Base-by-base conservation (phyloP, 1,139 yeast species). In the Kodamaea derodonti region DNA sequence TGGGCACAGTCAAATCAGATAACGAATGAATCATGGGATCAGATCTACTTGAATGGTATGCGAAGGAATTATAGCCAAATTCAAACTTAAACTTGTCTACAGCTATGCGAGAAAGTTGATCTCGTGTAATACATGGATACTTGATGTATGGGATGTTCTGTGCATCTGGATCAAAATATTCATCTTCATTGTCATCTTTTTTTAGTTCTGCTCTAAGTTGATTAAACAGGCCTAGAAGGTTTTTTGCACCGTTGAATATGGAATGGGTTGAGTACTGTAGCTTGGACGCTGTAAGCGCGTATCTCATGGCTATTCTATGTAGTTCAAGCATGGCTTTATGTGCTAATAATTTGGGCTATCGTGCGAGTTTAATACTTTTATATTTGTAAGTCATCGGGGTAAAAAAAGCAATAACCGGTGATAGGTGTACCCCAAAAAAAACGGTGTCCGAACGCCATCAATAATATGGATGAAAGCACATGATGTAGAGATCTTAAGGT, bases 1-100 rank as follows among this genome's bases (percentile, higher is more conserved):
- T 56, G 0, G 75, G 73, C 37, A 72, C 79, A 12, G 77, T 65
- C 41, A 75, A 57, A 43, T 75, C 81, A 36, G 75, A 65, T 24
- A 75, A 51, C 3, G 79, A 72, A 40, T 66, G 73, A 25, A 75
- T 68, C 30, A 65, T 57, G 0, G 80, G 74, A 24, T 53, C 55
- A 4, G 60, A 46, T 24, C 52, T 46, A 8, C 53, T 49, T 13
- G 75, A 69, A 50, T 75, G 80, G 48, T 70, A 74, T 6, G 73
- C 78, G 43, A 62, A 74, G 8, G 73, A 62, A 4, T 75, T 63
- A 47, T 69, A 67, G 1, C 68, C 65, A 42, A 65, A 69, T 13
- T 72, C 71, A 37, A 75, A 67, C 40, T 64, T 66, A 52, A 45
- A 73, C 41, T 59, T 60, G 40, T 71, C 77, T 31, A 56, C 59